Base-by-base conservation (phyloP, 1,284 basidiomycete genomes). In the Schizophyllum commune region DNA sequence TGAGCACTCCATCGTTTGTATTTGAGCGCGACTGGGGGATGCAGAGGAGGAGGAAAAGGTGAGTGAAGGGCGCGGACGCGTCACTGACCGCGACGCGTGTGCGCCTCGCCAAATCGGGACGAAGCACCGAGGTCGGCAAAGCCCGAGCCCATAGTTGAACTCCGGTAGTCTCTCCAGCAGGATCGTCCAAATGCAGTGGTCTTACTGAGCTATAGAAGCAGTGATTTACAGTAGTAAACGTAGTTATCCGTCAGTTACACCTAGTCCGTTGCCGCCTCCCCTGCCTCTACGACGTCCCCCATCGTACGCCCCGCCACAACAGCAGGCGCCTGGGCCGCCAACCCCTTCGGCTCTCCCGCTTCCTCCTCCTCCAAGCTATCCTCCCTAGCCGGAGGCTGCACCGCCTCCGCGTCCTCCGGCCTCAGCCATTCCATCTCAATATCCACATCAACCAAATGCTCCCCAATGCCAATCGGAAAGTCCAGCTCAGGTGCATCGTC, bases 381-480 rank as follows among this genome's bases (percentile, higher is more conserved):
- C 55, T 64, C 59, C 32, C 67, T 62, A 19, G 69, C 65, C 1
- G 73, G 71, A 19, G 73, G 72, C 63, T 73, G 70, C 17, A 67
- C 69, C 2, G 59, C 58, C 57, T 63, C 64, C 19, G 58, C 54
- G n/a, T 65, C 62, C 57, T 57, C 39, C 55, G 60, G n/a, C 60
- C 52, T 17, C 56, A 72, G 64, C 77, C 79, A 81, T 63, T 78
- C 76, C 69, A 88, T 75, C 9, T 76, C 75, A 32, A 89, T 75
- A 60, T 82, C 81, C 11, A 92, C 77, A 64, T 90, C 83, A 17
- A 92, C 68, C 22, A 94, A 77, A 20, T 79, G 75, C 52, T 79
- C 77, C 1, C 91, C 91, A 9, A 89, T 73, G 2, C 90, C 91
- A 1, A 91, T 72, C 0, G 90, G 79, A 67, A 93, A 94, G 70